Conservation (phyloP, 305 asterid species). For the Solanum hybrid region DNA sequence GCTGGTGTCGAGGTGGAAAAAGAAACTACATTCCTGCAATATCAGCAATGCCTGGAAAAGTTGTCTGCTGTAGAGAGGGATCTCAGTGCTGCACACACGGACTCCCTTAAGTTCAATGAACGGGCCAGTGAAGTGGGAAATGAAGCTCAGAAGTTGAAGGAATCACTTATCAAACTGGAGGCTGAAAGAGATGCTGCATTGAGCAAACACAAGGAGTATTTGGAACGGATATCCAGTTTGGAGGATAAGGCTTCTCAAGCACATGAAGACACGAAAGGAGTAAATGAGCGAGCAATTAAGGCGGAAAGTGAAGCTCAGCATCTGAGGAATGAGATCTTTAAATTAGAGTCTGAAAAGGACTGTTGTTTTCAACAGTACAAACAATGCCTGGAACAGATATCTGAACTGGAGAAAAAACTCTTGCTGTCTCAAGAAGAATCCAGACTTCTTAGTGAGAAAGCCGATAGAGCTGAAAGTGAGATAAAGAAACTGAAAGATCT, state of each 20-base stretch:
- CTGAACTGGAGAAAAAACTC: conserved; percentile 50
- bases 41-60: conserved; percentile 52
- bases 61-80: conserved; percentile 43
- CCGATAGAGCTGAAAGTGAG: conserved; percentile 61
- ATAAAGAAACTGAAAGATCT: conserved; percentile 39
- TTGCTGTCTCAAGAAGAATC: conserved; percentile 40
- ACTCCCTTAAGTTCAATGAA: conserved; percentile 43
- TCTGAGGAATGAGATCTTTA: conserved; percentile 44
- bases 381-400: conserved; percentile 42
- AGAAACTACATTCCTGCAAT: conserved; percentile 50
- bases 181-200: conserved; percentile 47
- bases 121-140: conserved; percentile 51
- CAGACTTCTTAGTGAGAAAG: conserved; percentile 39
- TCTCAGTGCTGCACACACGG: conserved; percentile 40
- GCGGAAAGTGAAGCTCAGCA: conserved; percentile 47
- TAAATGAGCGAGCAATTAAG: conserved; percentile 30
- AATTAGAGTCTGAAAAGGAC: conserved; percentile 55
- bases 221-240: conserved; percentile 48
- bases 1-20: conserved; percentile 47
- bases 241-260: conserved; percentile 37
- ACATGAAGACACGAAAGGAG: conserved; percentile 35
- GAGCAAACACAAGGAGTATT: conserved; percentile 37
- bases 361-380: conserved; percentile 31
- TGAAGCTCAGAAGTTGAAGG: conserved; percentile 62
- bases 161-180: conserved; percentile 50